Evolutionary conservation across 2,329 filamentous ascomycete genomes (phyloP), one percentile per base, ranked within the genome.

Genomic region (Epichloe gansuensis): DNA sequence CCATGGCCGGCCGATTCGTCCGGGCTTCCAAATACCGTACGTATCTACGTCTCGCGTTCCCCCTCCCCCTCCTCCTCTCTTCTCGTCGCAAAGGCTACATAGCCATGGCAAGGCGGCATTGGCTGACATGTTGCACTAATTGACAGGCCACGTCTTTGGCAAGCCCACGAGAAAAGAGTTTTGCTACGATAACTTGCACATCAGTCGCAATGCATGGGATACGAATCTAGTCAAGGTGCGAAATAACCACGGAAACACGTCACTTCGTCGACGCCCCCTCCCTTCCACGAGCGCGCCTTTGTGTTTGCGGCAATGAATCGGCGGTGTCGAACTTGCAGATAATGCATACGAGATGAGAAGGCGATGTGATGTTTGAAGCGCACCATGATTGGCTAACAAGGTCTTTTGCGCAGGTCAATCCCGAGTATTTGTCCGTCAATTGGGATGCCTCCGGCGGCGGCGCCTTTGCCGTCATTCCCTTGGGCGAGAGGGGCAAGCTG

Each of bases 201-300:
- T 98, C 71, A 96, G 90, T 66, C 88, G 86, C 72, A 98, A 98
- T 83, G 93, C 93, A 52, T 98, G 93, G 93, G 93, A 98, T 71
- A 96, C 91, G 65, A 98, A 98, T 75, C 76, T 98, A 66, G 81
- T 97, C 74, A 97, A 97, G 85, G 90, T 94, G 70, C 69, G 77
- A 23, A 52, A 11, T 37, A 13, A 35, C 47, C n/a, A 35, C 11
- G 4, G 9, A 23, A 6, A n/a, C 34, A 15, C 7, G 15, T 12
- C 46, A 38, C 17, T 28, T 6, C 37, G 21, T 25, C 25, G 34
- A 8, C 15, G 5, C 9, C 17, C 6, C 8, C 12, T 6, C 25
- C 43, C 4, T 4, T n/a, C 23, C 17, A 21, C 17, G 17, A 21
- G 17, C 2, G 17, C 17, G 17, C 17, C 8, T 9, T 8, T 31